A percentile compares a stretch with the other conserved stretches of the same genome.
Evolutionary conservation across 2,329 filamentous ascomycete species (phyloP).

Genomic region (Tolypocladium pustulatum): DNA sequence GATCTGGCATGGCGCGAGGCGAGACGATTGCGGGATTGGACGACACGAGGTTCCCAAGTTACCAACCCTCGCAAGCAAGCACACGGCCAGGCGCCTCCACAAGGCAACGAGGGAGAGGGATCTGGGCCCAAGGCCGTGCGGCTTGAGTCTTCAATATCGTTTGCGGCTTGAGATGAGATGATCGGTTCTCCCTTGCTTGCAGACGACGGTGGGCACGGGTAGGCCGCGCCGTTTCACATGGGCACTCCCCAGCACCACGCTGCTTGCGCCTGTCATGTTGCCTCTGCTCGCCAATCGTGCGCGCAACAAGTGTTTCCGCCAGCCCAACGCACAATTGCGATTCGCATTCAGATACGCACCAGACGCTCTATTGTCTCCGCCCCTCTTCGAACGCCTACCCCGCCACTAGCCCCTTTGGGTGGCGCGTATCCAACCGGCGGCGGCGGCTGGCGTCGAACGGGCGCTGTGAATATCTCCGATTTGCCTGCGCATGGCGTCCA

Average conservation of each 20-base stretch:
- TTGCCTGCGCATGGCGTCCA: background rate
- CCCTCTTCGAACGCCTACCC: constrained; percentile 1
- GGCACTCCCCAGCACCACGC: background rate
- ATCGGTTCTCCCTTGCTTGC: constrained; percentile 4
- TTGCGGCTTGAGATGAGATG: constrained; percentile 3
- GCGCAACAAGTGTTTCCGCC: background rate
- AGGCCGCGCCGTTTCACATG: background rate
- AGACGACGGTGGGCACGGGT: background rate
- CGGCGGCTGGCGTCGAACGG: background rate
- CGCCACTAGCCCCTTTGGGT: constrained; percentile 4
- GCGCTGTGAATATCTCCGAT: background rate
- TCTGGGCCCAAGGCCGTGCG: background rate
- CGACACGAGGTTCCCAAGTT: background rate
- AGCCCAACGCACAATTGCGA: constrained; percentile 1
- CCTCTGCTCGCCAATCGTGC: background rate
- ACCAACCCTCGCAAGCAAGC: background rate
- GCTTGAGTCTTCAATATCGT: constrained; percentile 1
- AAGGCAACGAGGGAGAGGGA: background rate
- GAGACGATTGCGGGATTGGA: background rate
- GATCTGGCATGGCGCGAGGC: background rate
- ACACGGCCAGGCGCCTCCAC: background rate
- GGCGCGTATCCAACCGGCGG: background rate
- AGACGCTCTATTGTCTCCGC: constrained; percentile 5
- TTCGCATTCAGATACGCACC: background rate
- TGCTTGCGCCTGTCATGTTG: background rate